phyloP scores from a whole-genome alignment of 2,329 filamentous ascomycete genomes.

The Alternaria gansuensis region DNA sequence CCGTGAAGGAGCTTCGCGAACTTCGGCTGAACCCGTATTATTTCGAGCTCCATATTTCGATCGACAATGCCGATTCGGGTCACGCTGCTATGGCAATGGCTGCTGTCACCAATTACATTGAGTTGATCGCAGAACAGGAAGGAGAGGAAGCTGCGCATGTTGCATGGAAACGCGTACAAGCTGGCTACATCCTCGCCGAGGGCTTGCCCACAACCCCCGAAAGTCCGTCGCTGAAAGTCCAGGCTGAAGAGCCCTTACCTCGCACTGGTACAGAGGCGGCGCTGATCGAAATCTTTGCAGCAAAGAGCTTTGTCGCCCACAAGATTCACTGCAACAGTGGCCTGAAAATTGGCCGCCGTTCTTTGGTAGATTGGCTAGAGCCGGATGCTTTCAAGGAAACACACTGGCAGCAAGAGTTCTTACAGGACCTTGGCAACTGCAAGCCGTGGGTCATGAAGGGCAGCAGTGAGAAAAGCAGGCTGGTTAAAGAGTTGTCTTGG shows the following conservation, averaged over 20 bases:
- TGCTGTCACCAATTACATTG: constrained; percentile 52
- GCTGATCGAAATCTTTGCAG: constrained; percentile 46
- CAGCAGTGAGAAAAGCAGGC: constrained; percentile 52
- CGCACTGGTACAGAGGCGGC: constrained; percentile 24
- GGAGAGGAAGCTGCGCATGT: constrained; percentile 43
- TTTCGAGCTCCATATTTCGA: constrained; percentile 62
- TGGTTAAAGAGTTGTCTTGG: constrained; percentile 58
- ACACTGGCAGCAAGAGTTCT: constrained; percentile 50
- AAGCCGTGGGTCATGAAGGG: constrained; percentile 57
- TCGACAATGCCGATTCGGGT: constrained; percentile 61
- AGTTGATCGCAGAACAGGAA: constrained; percentile 35
- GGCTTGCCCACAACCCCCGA: constrained; percentile 35
- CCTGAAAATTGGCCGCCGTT: constrained; percentile 52
- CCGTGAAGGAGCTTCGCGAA: constrained; percentile 57
- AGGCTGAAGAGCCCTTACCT: constrained; percentile 18
- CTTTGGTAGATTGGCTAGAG: constrained; percentile 56
- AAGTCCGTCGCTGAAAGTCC: constrained; percentile 26
- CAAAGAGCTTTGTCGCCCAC: constrained; percentile 53
- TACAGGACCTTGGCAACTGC: constrained; percentile 48
- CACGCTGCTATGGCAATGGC: constrained; percentile 60
- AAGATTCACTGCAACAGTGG: constrained; percentile 55
- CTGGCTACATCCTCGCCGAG: constrained; percentile 54
- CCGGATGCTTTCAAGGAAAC: constrained; percentile 42
- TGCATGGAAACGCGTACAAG: constrained; percentile 57
- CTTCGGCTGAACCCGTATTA: constrained; percentile 58